phyloP scores from a whole-genome alignment of 176 grass and related monocot genomes.

The Poa pratensis region DNA sequence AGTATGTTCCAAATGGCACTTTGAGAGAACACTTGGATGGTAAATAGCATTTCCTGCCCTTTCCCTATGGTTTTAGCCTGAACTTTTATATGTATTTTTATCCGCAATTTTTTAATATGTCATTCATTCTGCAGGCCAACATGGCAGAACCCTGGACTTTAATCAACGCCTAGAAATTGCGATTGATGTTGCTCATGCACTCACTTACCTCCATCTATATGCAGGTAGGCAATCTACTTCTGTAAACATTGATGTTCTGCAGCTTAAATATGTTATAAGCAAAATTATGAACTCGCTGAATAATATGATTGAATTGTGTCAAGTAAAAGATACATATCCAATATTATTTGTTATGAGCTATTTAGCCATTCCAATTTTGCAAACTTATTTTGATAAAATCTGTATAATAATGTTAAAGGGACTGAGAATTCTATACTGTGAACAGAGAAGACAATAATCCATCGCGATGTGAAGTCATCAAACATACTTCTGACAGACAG shows the following conservation, averaged over 20 bases:
- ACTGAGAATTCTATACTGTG: conserved; percentile 40
- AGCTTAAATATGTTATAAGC: conserved; percentile 4
- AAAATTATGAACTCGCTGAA: conserved; percentile 1
- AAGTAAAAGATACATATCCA: background rate
- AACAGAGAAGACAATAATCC: conserved; percentile 98
- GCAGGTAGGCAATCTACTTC: conserved; percentile 61
- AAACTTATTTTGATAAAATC: background rate
- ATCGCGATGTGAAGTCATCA: conserved; percentile 98
- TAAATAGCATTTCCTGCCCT: conserved; percentile 49
- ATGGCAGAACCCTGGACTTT: conserved; percentile 87
- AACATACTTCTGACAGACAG: conserved; percentile 96
- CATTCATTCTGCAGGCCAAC: conserved; percentile 61
- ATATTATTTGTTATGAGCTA: background rate
- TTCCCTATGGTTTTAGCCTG: conserved; percentile 19
- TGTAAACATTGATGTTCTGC: conserved; percentile 8
- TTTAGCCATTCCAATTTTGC: background rate
- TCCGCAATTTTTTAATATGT: background rate
- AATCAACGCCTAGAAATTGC: conserved; percentile 96
- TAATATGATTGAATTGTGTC: background rate
- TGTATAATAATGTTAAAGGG: conserved; percentile 4
- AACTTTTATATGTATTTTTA: conserved; percentile 30
- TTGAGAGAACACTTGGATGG: conserved; percentile 95
- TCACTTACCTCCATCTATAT: conserved; percentile 98
- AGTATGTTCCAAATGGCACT: conserved; percentile 96
- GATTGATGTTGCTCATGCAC: conserved; percentile 93